Base-by-base conservation (phyloP, 306 rosid species). In the Citrullus colocynthis region DNA sequence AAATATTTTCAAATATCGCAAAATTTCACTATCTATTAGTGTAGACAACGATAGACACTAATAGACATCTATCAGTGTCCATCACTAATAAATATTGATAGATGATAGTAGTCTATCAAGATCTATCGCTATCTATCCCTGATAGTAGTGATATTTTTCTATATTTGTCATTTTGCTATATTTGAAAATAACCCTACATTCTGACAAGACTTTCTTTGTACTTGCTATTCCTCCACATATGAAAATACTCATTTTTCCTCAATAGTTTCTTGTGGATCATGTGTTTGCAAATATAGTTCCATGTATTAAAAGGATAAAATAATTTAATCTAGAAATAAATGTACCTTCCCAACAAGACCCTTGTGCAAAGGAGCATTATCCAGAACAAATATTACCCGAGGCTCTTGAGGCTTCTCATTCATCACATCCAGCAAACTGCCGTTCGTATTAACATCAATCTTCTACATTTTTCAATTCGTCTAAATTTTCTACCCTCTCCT, bases 361-460 rank as follows among this genome's bases (percentile, higher is more conserved):
- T 48, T 77, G 32, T 41, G 36, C 73, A 77, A n/a, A 77, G 80
- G 36, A 48, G 80, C 73, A 49, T 77, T 62, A 45, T 63, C 57
- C 28, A 77, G 58, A 48, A 62, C 17, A 34, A 77, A 77, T 28
- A 77, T 61, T 61, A 45, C 41, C 30, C 59, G 73, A n/a, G 32
- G 12, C 34, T 58, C 32, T 21, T 18, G 30, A 20, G 59, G 44
- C 36, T 44, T 77, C 73, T 28, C 70, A 63, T 36, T 32, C 44
- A 21, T 12, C 70, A 12, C 7, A 63, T 63, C 7, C 44, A 32
- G 4, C 36, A 60, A 60, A 60, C 21, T 60, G 66, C 37, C 18
- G 17, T 20, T 58, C 11, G 8, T 58, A 58, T 7, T 1, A 58
- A 58, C 63, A 58, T 58, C n/a, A n/a, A n/a, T n/a, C 21, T 58